phyloP scores from a whole-genome alignment of 441 rosid species.

The Euphorbia corollata region DNA sequence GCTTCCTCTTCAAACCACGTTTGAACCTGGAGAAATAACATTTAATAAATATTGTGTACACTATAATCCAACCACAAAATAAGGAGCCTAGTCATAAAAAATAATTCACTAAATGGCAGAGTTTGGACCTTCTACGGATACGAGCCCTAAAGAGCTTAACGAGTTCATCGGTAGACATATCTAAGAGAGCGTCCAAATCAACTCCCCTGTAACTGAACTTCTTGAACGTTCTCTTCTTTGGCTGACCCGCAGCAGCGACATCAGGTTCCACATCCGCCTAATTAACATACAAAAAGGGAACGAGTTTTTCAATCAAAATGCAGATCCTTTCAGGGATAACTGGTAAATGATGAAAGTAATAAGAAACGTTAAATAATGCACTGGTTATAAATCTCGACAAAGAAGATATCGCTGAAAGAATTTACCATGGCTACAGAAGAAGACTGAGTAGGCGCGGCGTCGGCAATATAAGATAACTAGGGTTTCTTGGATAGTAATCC shows the following conservation, averaged over 20 bases:
- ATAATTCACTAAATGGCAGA: background rate
- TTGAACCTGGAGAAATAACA: constrained; percentile 38
- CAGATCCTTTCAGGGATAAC: constrained; percentile 1
- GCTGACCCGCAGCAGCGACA: constrained; percentile 43
- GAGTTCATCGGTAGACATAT: constrained; percentile 68
- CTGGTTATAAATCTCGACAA: background rate
- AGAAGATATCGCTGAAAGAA: background rate
- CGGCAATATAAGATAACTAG: background rate
- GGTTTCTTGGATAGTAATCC: background rate
- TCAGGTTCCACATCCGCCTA: constrained; percentile 46
- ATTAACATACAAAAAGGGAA: background rate
- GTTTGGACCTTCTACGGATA: constrained; percentile 55
- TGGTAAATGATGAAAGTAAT: background rate
- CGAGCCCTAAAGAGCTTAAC: constrained; percentile 61
- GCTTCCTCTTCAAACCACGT: constrained; percentile 74
- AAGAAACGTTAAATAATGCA: background rate
- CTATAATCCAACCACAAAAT: background rate
- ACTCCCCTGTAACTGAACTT: constrained; percentile 71
- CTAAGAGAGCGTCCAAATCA: constrained; percentile 59
- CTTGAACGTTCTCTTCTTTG: constrained; percentile 75
- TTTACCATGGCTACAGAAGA: constrained; percentile 26
- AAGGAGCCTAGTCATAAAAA: background rate
- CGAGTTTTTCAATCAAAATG: background rate
- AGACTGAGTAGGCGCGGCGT: background rate
- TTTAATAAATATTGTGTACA: background rate